Evolutionary conservation across 1,284 basidiomycete genomes (phyloP), one percentile per base, ranked within the genome.

Genomic region (Megacollybia platyphylla): DNA sequence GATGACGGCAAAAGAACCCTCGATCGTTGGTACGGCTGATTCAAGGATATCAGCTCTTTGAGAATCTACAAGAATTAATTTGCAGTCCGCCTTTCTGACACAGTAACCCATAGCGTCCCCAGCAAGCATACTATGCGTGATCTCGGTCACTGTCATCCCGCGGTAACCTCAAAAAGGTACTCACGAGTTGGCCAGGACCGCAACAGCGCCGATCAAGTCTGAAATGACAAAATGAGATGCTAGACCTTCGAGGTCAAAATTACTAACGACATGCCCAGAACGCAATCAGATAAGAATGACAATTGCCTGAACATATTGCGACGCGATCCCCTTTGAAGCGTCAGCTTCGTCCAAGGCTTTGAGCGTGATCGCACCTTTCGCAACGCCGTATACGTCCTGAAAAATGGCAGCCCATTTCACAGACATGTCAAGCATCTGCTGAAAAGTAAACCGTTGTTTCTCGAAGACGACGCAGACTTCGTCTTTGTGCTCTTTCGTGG

Each of bases 221-320:
- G 28, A 15, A 38, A n/a, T 5, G 26, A 43, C 31, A 15, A 4
- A 11, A 11, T 11, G 31, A 34, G 15, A 11, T 11, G 31, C 11
- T 7, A 11, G 4, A 6, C 20, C 43, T 28, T 44, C 40, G 39
- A 43, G 46, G 11, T 11, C 10, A 11, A 4, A 11, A 7, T 38
- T 47, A 57, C 64, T 46, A 55, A 70, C 66, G 73, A 54, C 66
- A 70, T 0, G 77, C 79, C 71, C 71, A 81, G 50, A 76, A 82
- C 20, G 65, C 56, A 40, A 70, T 60, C 39, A 79, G 57, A 52
- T 67, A 77, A 44, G 75, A 68, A 11, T 69, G 72, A 47, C 67
- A 69, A 53, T 85, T 85, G 40, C 77, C 70, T 44, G 73, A 75
- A 44, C 73, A 71, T 42, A 85, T 73, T 2, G 68, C 76, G 34